phyloP scores from a whole-genome alignment of 1,139 yeast species.

The Kazachstania sp. region DNA sequence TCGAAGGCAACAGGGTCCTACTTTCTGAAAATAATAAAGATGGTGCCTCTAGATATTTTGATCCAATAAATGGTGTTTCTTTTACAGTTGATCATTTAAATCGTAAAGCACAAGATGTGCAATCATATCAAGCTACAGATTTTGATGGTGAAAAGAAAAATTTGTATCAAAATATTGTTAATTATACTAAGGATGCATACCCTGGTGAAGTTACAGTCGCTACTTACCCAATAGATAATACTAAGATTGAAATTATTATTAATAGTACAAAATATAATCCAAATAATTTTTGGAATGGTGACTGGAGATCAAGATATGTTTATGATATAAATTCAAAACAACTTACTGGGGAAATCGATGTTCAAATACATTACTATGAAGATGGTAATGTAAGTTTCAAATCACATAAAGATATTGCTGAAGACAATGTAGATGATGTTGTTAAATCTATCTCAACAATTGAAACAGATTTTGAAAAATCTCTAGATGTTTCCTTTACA shows the following conservation, averaged over 20 bases:
- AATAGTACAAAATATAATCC: conserved; percentile 70
- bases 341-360: conserved; percentile 46
- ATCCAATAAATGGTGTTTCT: conserved; percentile 39
- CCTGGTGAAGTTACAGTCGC: conserved; percentile 39
- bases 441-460: conserved; percentile 46
- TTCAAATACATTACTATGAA: conserved; percentile 87
- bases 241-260: conserved; percentile 40
- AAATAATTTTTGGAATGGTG: conserved; percentile 80
- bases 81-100: conserved; percentile 57
- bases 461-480: conserved; percentile 53
- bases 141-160: conserved; percentile 16
- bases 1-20: conserved; percentile 33
- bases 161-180: conserved; percentile 22
- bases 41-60: conserved; percentile 39
- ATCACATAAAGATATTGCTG: conserved; percentile 39
- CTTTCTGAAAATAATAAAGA: conserved; percentile 40
- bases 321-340: conserved; percentile 32
- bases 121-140: conserved; percentile 29
- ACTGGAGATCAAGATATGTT: conserved; percentile 68
- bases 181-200: conserved; percentile 39
- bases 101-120: conserved; percentile 43
- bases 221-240: conserved; percentile 28
- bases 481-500: conserved; percentile 55
- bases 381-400: conserved; percentile 88
- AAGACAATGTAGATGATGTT: conserved; percentile 16